These are phyloP conservation scores for Podospora bellae-mahoneyi DNA, from an alignment of 495 filamentous ascomycete genomes.

Conservation along the genomic window DNA sequence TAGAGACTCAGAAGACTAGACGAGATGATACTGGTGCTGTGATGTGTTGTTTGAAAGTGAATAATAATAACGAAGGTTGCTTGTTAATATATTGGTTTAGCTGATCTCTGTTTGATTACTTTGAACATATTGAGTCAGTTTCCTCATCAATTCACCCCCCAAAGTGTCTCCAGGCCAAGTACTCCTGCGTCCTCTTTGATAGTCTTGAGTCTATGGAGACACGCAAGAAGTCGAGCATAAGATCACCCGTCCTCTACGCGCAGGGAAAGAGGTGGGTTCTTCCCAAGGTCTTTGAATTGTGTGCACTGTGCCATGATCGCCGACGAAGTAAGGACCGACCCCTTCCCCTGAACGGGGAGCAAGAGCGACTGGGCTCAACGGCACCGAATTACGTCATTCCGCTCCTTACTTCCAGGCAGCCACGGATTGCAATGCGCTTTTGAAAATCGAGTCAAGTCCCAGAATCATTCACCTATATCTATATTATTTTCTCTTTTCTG, in stretches of 20 bases:
- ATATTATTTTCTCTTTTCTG: background rate
- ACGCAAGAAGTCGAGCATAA: too few species aligned
- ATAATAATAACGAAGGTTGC: background rate
- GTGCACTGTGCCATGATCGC: background rate
- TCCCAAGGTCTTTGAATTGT: background rate
- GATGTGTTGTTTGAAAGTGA: background rate
- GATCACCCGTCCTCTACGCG: too few species aligned
- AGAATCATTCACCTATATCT: too few species aligned
- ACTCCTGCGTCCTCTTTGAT: too few species aligned
- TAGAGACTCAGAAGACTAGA: background rate
- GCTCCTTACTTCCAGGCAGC: background rate
- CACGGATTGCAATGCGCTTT: background rate
- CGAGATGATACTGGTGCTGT: background rate
- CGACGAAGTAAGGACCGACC: background rate
- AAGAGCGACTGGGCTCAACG: background rate
- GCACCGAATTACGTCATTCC: background rate
- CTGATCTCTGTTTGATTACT: background rate
- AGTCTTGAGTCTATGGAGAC: background rate
- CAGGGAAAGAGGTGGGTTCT: background rate
- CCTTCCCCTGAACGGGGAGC: background rate
- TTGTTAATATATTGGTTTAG: background rate
- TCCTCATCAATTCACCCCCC: too few species aligned
- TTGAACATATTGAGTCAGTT: background rate
- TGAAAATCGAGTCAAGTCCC: too few species aligned
- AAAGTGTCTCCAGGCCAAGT: too few species aligned